Percentiles rank a stretch among this genome's conserved stretches.
Conservation (phyloP, 495 filamentous ascomycete species). For the Hypomontagnella submonticulosa region DNA sequence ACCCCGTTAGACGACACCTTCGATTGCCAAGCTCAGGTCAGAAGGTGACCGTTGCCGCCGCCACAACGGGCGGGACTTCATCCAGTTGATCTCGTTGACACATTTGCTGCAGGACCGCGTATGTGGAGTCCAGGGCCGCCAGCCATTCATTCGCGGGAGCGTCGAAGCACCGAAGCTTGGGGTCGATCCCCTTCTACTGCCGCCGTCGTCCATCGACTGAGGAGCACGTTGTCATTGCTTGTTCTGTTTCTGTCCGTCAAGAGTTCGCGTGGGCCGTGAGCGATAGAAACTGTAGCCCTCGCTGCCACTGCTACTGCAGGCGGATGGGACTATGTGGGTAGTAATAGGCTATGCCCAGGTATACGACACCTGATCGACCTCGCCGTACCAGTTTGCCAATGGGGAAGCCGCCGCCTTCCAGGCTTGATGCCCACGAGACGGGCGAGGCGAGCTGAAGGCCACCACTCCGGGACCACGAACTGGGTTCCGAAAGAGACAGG, state of each 20-base stretch:
- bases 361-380: conserved; percentile 7
- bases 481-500: conserved; percentile 1
- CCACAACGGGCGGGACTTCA: not conserved
- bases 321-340: conserved; percentile 35
- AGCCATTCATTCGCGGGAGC: conserved; percentile 19
- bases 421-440: conserved; percentile 3
- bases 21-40: conserved; percentile 21
- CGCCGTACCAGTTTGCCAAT: conserved; percentile 11
- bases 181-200: too few relatives aligned
- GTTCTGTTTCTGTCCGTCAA: conserved; percentile 10
- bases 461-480: conserved; percentile 12
- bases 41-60: conserved; percentile 15
- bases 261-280: conserved; percentile 33
- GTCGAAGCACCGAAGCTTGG: conserved; percentile 11
- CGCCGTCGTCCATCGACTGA: not conserved
- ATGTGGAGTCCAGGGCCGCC: conserved; percentile 17
- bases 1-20: conserved; percentile 12
- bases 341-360: conserved; percentile 17
- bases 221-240: not conserved
- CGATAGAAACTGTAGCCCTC: not conserved
- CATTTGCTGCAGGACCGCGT: conserved; percentile 5
- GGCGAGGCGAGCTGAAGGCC: not conserved
- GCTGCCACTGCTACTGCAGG: conserved; percentile 24
- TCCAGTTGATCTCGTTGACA: conserved; percentile 26
- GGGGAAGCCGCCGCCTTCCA: conserved; percentile 15